Evolutionary conservation across 2,329 filamentous ascomycete genomes (phyloP), one percentile per base, ranked within the genome.

Genomic region (Talaromyces sp.): DNA sequence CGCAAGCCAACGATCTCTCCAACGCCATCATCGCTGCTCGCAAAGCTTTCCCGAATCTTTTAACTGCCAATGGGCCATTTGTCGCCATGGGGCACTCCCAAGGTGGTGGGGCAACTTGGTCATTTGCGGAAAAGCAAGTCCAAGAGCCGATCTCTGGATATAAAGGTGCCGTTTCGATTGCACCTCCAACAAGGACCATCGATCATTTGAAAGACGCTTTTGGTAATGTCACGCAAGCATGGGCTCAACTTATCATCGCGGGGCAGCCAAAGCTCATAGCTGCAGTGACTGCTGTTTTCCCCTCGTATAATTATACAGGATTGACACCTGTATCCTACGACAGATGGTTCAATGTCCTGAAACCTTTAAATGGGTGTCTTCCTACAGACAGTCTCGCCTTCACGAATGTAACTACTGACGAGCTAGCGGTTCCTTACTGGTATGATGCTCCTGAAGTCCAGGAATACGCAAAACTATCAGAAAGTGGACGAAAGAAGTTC

Each of bases 51-150:
- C 69, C 76, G 0, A 66, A 67, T 1, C 63, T 68, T 1, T 65
- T 78, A 1, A 69, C 65, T 1, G 52, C 66, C 1, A 64, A 75
- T 0, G 50, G 57, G 4, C 50, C 57, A 32, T 84, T 81, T 58
- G 77, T 81, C 17, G 70, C 74, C 26, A 73, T 80, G 64, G 79
- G 80, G 8, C 78, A 81, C 61, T 79, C 74, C 11, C 78, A 83
- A 67, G 81, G 80, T 24, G 80, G 78, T 8, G 73, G 71, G 1
- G 75, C 72, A 0, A 75, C 76, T 0, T 83, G 80, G 80, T 68
- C 50, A 41, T 58, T 58, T 1, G 57, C 50, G n/a, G 50, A 58
- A 21, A 58, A 54, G 35, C 57, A 54, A 31, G 57, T 46, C 27
- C 54, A 58, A 32, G 57, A 54, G n/a, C 50, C 57, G 5, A 43